Evolutionary conservation across 371 early-diverging fungal species (phyloP).

Genomic region (Coemansia sp.): DNA sequence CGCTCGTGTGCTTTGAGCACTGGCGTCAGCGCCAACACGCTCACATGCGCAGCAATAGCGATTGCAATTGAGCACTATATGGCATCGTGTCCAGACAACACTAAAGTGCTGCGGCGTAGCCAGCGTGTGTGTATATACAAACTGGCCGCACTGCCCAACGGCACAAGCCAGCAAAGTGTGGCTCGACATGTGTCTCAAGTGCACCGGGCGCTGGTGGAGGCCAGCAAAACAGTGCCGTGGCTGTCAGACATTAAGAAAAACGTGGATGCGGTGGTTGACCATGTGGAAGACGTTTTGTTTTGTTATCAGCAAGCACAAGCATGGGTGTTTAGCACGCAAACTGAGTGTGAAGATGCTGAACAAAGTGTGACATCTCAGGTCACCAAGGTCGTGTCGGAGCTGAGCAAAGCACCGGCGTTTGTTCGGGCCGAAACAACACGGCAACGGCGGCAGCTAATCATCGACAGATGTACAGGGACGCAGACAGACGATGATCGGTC

Average conservation of each 20-base stretch:
- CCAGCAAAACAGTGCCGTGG: slow-evolving; percentile 25
- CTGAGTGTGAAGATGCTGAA: background rate
- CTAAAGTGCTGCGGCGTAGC: background rate
- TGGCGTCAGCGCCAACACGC: slow-evolving; percentile 16
- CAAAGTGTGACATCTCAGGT: background rate
- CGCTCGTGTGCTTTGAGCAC: slow-evolving; percentile 11
- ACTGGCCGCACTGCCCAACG: slow-evolving; percentile 17
- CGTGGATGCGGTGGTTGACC: slow-evolving; percentile 3
- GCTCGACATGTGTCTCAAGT: background rate
- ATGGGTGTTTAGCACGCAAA: slow-evolving; percentile 15
- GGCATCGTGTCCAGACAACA: background rate
- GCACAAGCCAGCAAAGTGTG: slow-evolving; percentile 13
- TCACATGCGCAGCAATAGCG: slow-evolving; percentile 17
- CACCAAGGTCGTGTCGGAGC: slow-evolving; percentile 4
- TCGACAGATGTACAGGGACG: background rate
- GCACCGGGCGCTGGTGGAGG: slow-evolving; percentile 17
- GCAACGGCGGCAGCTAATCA: slow-evolving; percentile 7
- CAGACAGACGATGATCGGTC: background rate
- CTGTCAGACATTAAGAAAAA: slow-evolving; percentile 1
- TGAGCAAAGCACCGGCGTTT: slow-evolving; percentile 22
- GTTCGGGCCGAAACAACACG: slow-evolving; percentile 13
- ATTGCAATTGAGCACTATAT: slow-evolving; percentile 15
- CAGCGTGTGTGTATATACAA: slow-evolving; percentile 16
- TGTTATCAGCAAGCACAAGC: slow-evolving; percentile 17
- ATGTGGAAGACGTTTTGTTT: slow-evolving; percentile 17